phyloP scores from a whole-genome alignment of 139 green algal genomes.

The Chlorella sp. region DNA sequence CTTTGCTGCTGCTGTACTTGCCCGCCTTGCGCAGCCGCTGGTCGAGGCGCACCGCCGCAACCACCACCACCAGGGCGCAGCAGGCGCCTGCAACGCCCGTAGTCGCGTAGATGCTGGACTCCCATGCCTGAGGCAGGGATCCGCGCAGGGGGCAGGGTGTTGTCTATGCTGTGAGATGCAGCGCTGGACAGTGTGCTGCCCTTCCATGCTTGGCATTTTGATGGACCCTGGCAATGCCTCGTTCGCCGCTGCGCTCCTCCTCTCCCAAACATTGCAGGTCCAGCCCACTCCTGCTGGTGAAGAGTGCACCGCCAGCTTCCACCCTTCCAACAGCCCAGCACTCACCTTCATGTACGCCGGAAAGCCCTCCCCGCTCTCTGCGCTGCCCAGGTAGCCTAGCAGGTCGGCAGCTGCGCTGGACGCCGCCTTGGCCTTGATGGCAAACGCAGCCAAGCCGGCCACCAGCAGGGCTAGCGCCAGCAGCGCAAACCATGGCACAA shows the following conservation, averaged over 20 bases:
- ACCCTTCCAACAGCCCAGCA: too few relatives aligned
- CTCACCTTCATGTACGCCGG: conserved; percentile 4
- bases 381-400: neutral
- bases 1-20: neutral
- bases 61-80: neutral
- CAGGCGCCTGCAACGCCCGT: conserved; percentile 12
- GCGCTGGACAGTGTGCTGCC: too few relatives aligned
- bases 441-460: conserved; percentile 19
- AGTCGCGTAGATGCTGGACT: neutral
- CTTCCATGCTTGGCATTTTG: too few relatives aligned
- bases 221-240: too few relatives aligned
- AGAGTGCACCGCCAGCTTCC: too few relatives aligned
- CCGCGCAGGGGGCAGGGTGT: too few relatives aligned
- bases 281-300: too few relatives aligned
- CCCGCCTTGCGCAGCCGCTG: conserved; percentile 29
- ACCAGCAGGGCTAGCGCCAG: conserved; percentile 28
- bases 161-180: too few relatives aligned
- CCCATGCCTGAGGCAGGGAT: too few relatives aligned
- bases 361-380: conserved; percentile 12
- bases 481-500: conserved; percentile 42
- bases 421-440: conserved; percentile 25
- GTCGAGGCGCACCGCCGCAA: neutral
- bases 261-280: too few relatives aligned
- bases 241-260: too few relatives aligned
- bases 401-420: neutral